Evolutionary conservation across 2,329 filamentous ascomycete genomes (phyloP), one percentile per base, ranked within the genome.

Genomic region (Verruconis gallopava): DNA sequence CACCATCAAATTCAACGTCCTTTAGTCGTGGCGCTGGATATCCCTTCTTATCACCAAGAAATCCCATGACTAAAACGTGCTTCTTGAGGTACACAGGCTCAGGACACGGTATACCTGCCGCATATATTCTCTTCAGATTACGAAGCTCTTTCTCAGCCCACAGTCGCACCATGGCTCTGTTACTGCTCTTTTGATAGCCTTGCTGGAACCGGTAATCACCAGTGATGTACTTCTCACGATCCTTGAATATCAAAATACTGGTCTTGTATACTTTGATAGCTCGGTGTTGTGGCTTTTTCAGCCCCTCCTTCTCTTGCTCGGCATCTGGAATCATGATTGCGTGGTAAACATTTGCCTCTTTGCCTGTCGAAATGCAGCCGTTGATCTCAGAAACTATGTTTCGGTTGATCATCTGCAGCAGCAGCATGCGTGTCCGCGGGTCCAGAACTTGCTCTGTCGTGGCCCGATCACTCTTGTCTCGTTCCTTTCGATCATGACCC

Each of bases 191-290:
- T 64, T 89, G 91, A 58, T 89, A 91, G 38, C 89, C 89, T 47
- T 78, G 73, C 51, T 85, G 77, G 69, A 98, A 98, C 18, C 91
- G 73, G 63, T 88, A 86, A 63, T 98, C 91, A 50, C 91, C 91
- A 1, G 81, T 82, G 48, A 98, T 91, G 62, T 98, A 98, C 54
- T 86, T 81, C 63, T 95, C 88, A 45, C 91, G 76, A 63, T 98
- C 91, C 66, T 96, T 96, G 76, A 98, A 98, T 18, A 93, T 86
- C 21, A 98, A 68, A 49, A 98, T 98, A 42, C 84, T 83, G 5
- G 91, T 98, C 72, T 98, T 98, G 75, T 98, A 98, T 39, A 98
- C 85, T 66, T 98, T 98, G 69, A 96, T 86, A 11, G 91, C 91
- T 38, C 85, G 77, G 54, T 94, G 85, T 1, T 78, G 63, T 1